Conservation (phyloP, 2,329 filamentous ascomycete species). For the Pseudogymnoascus sp. region DNA sequence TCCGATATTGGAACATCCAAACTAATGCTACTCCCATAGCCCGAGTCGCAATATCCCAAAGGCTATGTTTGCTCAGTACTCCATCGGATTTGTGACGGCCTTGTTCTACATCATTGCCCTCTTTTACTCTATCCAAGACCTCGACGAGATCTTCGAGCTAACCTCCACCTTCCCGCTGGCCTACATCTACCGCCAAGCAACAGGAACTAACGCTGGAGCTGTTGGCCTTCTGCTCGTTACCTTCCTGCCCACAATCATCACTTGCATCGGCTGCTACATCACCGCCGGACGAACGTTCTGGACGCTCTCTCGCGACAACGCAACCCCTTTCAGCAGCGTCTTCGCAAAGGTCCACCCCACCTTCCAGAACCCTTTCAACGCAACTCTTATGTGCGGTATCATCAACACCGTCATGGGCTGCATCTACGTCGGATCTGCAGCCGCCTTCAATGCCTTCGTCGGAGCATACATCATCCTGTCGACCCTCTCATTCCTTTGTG, state of each 20-base stretch:
- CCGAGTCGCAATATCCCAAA: constrained; percentile 42
- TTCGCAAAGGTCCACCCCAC: constrained; percentile 37
- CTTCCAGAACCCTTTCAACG: constrained; percentile 42
- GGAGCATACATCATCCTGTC: constrained; percentile 46
- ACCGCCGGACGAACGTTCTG: constrained; percentile 51
- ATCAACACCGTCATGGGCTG: constrained; percentile 46
- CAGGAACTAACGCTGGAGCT: constrained; percentile 39
- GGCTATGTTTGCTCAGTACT: constrained; percentile 39
- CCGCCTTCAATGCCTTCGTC: constrained; percentile 57
- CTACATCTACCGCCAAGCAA: constrained; percentile 53
- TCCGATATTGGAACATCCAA: background rate
- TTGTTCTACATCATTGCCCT: constrained; percentile 42
- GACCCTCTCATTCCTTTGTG: constrained; percentile 49
- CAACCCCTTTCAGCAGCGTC: constrained; percentile 40
- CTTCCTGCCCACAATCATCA: constrained; percentile 40
- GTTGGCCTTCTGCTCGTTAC: constrained; percentile 43
- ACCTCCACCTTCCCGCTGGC: constrained; percentile 48
- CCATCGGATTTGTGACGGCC: constrained; percentile 39
- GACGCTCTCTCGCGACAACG: constrained; percentile 48
- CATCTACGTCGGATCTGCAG: constrained; percentile 54
- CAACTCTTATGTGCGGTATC: constrained; percentile 39
- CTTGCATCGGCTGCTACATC: constrained; percentile 46
- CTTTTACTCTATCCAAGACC: constrained; percentile 46
- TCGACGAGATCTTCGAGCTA: constrained; percentile 41
- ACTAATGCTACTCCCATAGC: background rate